Evolutionary conservation across 345 rosid genomes (phyloP).

Genomic region (Sisymbrium irio): DNA sequence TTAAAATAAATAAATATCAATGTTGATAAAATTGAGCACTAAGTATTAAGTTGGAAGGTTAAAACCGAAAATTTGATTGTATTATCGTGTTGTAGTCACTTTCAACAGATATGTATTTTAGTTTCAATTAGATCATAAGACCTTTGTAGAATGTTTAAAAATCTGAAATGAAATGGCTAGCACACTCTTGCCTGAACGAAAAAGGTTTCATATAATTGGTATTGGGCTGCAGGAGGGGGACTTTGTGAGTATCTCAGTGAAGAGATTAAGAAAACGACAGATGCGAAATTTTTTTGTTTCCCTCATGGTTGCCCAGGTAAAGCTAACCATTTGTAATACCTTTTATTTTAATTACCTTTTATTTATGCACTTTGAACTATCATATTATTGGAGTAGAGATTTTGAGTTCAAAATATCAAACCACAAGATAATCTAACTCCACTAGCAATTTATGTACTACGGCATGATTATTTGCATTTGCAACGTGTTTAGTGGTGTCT

Average conservation of each 20-base stretch:
- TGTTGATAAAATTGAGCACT: not conserved
- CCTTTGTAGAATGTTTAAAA: not conserved
- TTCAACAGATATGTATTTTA: not conserved
- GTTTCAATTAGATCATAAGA: not conserved
- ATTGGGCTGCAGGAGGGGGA: slow-evolving; percentile 72
- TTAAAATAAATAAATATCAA: not conserved
- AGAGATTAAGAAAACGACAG: slow-evolving; percentile 85
- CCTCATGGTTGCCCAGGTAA: slow-evolving; percentile 97
- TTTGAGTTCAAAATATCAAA: not conserved
- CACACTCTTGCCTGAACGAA: not conserved
- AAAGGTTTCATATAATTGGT: slow-evolving; percentile 1
- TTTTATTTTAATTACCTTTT: not conserved
- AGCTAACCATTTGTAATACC: slow-evolving; percentile 2
- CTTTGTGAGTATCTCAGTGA: slow-evolving; percentile 68
- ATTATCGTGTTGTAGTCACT: not conserved
- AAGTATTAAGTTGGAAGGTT: not conserved
- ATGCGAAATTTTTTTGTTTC: slow-evolving; percentile 86
- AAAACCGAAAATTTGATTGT: not conserved
- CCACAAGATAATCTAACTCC: not conserved
- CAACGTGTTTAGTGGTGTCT: not conserved
- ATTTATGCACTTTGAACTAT: not conserved
- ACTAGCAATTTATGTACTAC: not conserved
- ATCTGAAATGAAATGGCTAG: not conserved
- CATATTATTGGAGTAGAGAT: not conserved
- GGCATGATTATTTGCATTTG: not conserved